Base-by-base conservation (phyloP, 768 basidiomycete genomes). In the Mrakia gelida region DNA sequence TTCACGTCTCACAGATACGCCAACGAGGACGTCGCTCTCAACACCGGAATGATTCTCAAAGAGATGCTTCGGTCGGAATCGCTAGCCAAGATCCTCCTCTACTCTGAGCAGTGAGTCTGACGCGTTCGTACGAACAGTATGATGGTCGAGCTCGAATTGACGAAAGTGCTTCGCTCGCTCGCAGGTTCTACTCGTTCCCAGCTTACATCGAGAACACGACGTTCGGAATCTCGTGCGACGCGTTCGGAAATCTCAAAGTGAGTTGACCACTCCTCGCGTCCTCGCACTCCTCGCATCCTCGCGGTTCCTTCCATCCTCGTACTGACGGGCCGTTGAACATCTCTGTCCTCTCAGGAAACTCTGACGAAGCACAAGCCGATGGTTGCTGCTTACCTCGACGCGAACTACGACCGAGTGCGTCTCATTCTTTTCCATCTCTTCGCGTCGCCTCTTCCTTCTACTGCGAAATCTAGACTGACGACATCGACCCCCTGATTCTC, bases 221-320 rank as follows among this genome's bases (percentile, higher is more conserved):
- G 28, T 99, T 99, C 82, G 96, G 97, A 11, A 94, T 98, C 79
- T 98, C 96, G 0, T 98, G 95, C 81, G 97, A 98, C 84, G 96
- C 96, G 5, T 97, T 97, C 82, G 92, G 93, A 23, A 98, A 97
- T 84, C 88, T 98, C 84, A 98, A 98, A 82, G 86, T 86, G 13
- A 32, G 85, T 73, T 26, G 11, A 0, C 26, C 23, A n/a, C 16
- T 23, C 52, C 16, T 41, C 38, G 38, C 38, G 38, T 38, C 38
- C 18, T n/a, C n/a, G n/a, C n/a, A n/a, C 16, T 23, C 52, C 16
- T 41, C 38, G 38, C 38, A 8, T 38, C 38, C 18, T 71, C 34
- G 34, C 34, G 15, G 4, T 8, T 71, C 70, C 16, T 21, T 38
- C 21, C 1, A 23, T 21, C 34, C 68, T 49, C 38, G n/a, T 43